These are phyloP conservation scores for Jatropha podagrica DNA, from an alignment of 441 rosid genomes.

Conservation along the genomic window DNA sequence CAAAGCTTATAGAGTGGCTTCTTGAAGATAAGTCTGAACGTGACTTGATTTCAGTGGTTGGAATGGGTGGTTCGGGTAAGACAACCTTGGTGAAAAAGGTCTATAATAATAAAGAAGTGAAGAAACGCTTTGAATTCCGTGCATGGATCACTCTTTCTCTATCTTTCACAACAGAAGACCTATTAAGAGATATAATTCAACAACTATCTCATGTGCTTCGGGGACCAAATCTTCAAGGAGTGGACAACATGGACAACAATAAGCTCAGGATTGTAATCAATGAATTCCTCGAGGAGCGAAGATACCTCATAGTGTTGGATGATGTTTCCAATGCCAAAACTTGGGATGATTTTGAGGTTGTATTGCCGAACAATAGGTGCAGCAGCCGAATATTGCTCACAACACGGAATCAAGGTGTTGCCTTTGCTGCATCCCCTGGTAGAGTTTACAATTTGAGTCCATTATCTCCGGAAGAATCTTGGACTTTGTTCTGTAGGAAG, in stretches of 20 bases:
- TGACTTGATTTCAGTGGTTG: constrained; percentile 25
- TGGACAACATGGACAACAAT: constrained; percentile 17
- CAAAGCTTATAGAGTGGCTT: constrained; percentile 21
- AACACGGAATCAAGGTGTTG: constrained; percentile 25
- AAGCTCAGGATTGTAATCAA: constrained; percentile 8
- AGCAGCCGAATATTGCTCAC: constrained; percentile 33
- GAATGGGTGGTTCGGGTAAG: constrained; percentile 35
- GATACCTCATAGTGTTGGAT: constrained; percentile 30
- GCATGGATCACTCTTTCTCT: constrained; percentile 21
- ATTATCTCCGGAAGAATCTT: constrained; percentile 26
- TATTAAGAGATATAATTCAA: constrained; percentile 20
- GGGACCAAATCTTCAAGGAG: constrained; percentile 14
- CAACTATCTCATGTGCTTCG: constrained; percentile 11
- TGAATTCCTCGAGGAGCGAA: constrained; percentile 13
- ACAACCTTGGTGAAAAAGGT: constrained; percentile 25
- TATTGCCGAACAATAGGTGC: constrained; percentile 17
- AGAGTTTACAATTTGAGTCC: constrained; percentile 20
- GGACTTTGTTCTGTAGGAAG: constrained; percentile 39
- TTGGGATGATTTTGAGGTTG: constrained; percentile 20
- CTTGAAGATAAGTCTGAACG: constrained; percentile 16
- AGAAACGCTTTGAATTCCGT: constrained; percentile 11
- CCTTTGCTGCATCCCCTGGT: constrained; percentile 6
- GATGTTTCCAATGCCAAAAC: constrained; percentile 15
- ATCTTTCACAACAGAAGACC: constrained; percentile 3
- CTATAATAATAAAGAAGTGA: constrained; percentile 13